Base-by-base conservation (phyloP, 2,329 filamentous ascomycete species). In the Westerdykella aurantiaca region DNA sequence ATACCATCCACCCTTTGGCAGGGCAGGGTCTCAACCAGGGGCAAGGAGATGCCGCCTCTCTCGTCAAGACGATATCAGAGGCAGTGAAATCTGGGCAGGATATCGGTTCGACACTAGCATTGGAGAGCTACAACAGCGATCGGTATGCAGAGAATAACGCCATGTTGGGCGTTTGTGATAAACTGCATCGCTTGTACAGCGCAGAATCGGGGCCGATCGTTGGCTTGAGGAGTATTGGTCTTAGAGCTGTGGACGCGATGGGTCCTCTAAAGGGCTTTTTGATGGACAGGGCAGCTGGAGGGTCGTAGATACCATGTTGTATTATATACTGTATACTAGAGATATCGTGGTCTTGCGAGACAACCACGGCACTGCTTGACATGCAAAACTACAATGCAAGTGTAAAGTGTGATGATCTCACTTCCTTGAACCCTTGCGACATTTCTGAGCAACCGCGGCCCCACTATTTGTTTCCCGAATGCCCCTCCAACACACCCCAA, bases 11-110 rank as follows among this genome's bases (percentile, higher is more conserved):
- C 66, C 93, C 93, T 0, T 82, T 98, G 4, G 93, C 88, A 1
- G 93, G 93, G 1, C 93, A 97, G 68, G 93, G 93, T 1, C 75
- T 98, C 12, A 98, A 98, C 62, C 86, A 94, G 57, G 93, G 93
- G 1, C 84, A 97, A 50, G 89, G 82, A 14, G 93, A 98, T 63
- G 86, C 93, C 0, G 83, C 88, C 57, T 85, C 85, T 42, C 78
- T 98, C 0, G 81, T 83, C 6, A 77, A 76, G 49, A 82, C 82
- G 0, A 85, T 98, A 40, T 81, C 82, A 47, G 83, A 83, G 53
- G 86, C 88, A 3, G 83, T 94, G 14, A 72, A 76, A 35, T 86
- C 93, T 50, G 93, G 93, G 1, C 86, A 89, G 74, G 93, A 98
- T 60, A 79, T 97, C 25, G 93, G 93, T 18, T 80, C 82, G 14